These are phyloP conservation scores for Penicillium sp. DNA, from an alignment of 2,329 filamentous ascomycete species.

Conservation along the genomic window DNA sequence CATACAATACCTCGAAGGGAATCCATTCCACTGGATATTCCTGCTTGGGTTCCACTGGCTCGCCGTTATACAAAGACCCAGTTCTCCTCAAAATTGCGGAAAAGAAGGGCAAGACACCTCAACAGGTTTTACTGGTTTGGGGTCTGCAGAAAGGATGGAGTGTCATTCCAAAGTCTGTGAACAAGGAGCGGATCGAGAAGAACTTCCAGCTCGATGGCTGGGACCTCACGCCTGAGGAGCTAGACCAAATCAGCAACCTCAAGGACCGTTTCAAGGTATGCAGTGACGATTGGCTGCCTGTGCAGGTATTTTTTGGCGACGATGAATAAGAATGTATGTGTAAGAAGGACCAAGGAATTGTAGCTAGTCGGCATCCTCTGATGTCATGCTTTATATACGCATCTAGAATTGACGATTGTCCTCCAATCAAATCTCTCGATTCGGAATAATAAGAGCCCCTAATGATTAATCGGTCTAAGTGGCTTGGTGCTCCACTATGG, in stretches of 20 bases:
- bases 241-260: slow-evolving; percentile 63
- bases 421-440: not conserved
- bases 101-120: slow-evolving; percentile 53
- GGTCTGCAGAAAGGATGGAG: slow-evolving; percentile 75
- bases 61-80: slow-evolving; percentile 52
- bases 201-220: slow-evolving; percentile 77
- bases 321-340: slow-evolving; percentile 57
- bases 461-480: not conserved
- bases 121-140: slow-evolving; percentile 62
- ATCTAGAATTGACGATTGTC: too few species aligned
- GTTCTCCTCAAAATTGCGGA: slow-evolving; percentile 51
- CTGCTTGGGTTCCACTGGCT: slow-evolving; percentile 53
- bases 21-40: slow-evolving; percentile 57
- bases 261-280: slow-evolving; percentile 80
- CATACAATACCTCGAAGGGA: slow-evolving; percentile 50
- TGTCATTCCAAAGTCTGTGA: slow-evolving; percentile 83
- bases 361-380: not conserved
- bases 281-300: slow-evolving; percentile 64
- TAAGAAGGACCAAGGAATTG: not conserved
- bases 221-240: slow-evolving; percentile 68
- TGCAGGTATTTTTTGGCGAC: slow-evolving; percentile 79
- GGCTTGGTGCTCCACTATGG: not conserved
- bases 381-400: not conserved
- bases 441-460: not conserved
- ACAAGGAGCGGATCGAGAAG: slow-evolving; percentile 65